These are phyloP conservation scores for Lactarius akahatsu DNA, from an alignment of 768 basidiomycete species.

Conservation along the genomic window DNA sequence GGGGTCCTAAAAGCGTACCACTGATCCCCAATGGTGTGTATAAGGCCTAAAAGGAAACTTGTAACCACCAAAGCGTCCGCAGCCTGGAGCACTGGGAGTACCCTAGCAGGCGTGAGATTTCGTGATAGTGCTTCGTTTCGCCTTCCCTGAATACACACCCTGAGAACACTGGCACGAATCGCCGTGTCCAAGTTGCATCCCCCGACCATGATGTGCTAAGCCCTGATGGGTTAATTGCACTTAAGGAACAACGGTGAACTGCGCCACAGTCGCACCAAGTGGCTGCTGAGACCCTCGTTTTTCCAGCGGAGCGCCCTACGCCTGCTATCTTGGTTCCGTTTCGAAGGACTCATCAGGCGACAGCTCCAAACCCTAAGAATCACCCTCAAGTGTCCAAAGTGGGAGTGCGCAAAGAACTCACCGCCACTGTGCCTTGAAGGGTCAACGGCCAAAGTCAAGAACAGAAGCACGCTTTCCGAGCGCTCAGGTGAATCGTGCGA, in stretches of 20 bases:
- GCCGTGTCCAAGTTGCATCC: not conserved
- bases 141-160: not conserved
- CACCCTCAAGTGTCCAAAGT: not conserved
- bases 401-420: conserved; percentile 17
- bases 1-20: not conserved
- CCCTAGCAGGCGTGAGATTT: not conserved
- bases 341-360: not conserved
- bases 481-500: conserved; percentile 7
- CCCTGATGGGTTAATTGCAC: not conserved
- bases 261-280: not conserved
- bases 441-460: conserved; percentile 1
- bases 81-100: not conserved
- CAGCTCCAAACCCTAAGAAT: not conserved
- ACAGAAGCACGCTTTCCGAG: not conserved
- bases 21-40: not conserved
- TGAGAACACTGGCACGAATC: not conserved
- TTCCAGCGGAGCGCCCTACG: not conserved
- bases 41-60: conserved; percentile 10
- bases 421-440: conserved; percentile 1
- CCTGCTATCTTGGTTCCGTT: not conserved
- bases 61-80: not conserved
- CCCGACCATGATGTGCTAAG: not conserved
- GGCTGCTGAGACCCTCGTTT: not conserved
- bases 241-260: not conserved
- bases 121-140: not conserved